Conservation (phyloP, 2,329 filamentous ascomycete species). For the Colletotrichum sp. region DNA sequence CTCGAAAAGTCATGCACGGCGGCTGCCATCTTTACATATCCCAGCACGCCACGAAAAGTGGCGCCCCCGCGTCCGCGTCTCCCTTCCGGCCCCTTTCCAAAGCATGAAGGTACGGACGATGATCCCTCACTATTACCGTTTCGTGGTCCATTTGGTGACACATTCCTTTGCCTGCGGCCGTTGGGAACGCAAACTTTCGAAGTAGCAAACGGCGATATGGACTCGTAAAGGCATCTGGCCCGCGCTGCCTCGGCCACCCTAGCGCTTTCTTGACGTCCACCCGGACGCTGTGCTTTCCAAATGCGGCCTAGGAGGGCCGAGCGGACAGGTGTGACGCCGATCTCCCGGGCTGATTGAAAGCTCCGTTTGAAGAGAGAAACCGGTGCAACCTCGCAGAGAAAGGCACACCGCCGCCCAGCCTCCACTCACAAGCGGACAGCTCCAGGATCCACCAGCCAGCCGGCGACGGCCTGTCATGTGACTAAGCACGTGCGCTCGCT, state of each 20-base stretch:
- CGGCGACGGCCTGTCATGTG: not conserved
- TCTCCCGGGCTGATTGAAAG: slow-evolving; percentile 11
- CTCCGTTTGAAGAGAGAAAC: not conserved
- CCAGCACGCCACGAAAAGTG: slow-evolving; percentile 6
- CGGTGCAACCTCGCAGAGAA: not conserved
- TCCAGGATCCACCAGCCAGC: not conserved
- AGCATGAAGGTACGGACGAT: not conserved
- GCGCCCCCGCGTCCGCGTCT: not conserved
- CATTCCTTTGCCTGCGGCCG: not conserved
- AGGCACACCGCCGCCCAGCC: not conserved
- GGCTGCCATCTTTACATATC: not conserved
- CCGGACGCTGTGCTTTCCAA: slow-evolving; percentile 12
- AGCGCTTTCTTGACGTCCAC: not conserved
- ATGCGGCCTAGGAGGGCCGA: slow-evolving; percentile 10
- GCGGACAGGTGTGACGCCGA: slow-evolving; percentile 14
- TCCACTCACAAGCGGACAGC: not conserved
- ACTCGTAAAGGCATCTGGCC: slow-evolving; percentile 14
- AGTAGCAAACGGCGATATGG: slow-evolving; percentile 15
- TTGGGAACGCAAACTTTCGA: slow-evolving; percentile 1
- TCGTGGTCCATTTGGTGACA: slow-evolving; percentile 10
- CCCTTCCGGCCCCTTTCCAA: not conserved
- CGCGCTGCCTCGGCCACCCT: slow-evolving; percentile 6
- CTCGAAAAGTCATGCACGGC: not conserved
- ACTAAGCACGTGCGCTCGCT: not conserved
- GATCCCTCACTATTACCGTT: not conserved